phyloP scores from a whole-genome alignment of 1,284 basidiomycete species.

The Trichosporon asahii region DNA sequence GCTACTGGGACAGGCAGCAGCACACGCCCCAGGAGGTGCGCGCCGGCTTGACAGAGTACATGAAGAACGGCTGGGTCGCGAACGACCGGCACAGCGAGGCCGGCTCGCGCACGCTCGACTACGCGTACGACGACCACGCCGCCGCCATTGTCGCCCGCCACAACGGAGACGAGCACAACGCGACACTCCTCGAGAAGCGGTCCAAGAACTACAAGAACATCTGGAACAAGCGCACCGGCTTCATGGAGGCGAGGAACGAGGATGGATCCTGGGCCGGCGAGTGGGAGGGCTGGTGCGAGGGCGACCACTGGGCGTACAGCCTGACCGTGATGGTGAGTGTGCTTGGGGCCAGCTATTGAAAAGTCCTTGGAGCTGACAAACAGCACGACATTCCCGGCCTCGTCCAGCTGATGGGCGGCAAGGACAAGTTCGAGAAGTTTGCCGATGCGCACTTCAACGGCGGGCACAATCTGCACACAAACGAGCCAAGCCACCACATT shows the following conservation, averaged over 20 bases:
- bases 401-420: constrained; percentile 64
- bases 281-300: constrained; percentile 72
- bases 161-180: constrained; percentile 57
- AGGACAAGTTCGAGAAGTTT: constrained; percentile 62
- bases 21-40: constrained; percentile 75
- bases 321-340: constrained; percentile 60
- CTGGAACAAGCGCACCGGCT: constrained; percentile 69
- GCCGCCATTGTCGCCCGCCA: constrained; percentile 61
- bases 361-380: not conserved
- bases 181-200: constrained; percentile 59
- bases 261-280: constrained; percentile 69
- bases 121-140: constrained; percentile 76
- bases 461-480: constrained; percentile 77
- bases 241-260: constrained; percentile 73
- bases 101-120: constrained; percentile 71
- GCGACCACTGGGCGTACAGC: constrained; percentile 78
- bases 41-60: constrained; percentile 69
- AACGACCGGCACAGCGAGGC: constrained; percentile 74
- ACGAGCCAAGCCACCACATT: constrained; percentile 60
- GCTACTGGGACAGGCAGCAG: constrained; percentile 73
- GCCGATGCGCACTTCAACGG: constrained; percentile 73
- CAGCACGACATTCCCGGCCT: constrained; percentile 61
- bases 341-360: not conserved
- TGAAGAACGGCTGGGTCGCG: constrained; percentile 69
- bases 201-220: constrained; percentile 60